Percentiles rank a stretch among this genome's conserved stretches.
Evolutionary conservation across 2,329 filamentous ascomycete genomes (phyloP).

Genomic region (Periconia digitata): DNA sequence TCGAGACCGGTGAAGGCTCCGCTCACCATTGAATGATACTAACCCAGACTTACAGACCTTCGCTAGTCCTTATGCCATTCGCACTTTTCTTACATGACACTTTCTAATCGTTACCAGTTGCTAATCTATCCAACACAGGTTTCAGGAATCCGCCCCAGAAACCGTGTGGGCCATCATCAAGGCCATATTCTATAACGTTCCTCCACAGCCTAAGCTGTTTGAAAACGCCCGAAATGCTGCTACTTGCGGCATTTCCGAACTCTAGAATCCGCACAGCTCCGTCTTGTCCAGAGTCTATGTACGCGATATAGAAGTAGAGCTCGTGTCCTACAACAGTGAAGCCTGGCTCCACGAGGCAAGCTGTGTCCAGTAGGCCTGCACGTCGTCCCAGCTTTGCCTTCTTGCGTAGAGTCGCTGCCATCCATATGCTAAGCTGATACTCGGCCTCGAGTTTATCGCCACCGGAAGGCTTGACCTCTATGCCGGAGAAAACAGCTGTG

Average conservation of each 20-base stretch:
- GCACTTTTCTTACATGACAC: no score
- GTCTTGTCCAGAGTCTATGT: conserved; percentile 11
- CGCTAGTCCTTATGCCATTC: no score
- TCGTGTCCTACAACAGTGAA: conserved; percentile 17
- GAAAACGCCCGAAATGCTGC: conserved; percentile 15
- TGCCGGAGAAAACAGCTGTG: conserved; percentile 18
- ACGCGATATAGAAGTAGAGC: conserved; percentile 16
- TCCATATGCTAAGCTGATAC: conserved; percentile 24
- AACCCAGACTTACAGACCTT: no score
- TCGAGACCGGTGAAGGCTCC: no score
- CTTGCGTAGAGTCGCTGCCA: conserved; percentile 22
- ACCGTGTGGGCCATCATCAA: conserved; percentile 11
- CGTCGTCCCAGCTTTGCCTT: conserved; percentile 19
- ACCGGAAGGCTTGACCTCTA: conserved; percentile 19
- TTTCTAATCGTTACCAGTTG: not conserved
- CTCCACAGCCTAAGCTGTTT: conserved; percentile 13
- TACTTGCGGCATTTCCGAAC: conserved; percentile 6
- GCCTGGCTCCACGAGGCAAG: conserved; percentile 15
- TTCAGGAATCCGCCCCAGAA: conserved; percentile 18
- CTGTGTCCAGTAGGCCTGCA: conserved; percentile 15
- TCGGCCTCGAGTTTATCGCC: conserved; percentile 19
- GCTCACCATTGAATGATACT: no score
- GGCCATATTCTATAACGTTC: conserved; percentile 16
- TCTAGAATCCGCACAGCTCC: conserved; percentile 9
- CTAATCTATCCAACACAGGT: conserved; percentile 13